Evolutionary conservation across 371 early-diverging fungal genomes (phyloP), one percentile per base, ranked within the genome.

Genomic region (Mucor irregularis): DNA sequence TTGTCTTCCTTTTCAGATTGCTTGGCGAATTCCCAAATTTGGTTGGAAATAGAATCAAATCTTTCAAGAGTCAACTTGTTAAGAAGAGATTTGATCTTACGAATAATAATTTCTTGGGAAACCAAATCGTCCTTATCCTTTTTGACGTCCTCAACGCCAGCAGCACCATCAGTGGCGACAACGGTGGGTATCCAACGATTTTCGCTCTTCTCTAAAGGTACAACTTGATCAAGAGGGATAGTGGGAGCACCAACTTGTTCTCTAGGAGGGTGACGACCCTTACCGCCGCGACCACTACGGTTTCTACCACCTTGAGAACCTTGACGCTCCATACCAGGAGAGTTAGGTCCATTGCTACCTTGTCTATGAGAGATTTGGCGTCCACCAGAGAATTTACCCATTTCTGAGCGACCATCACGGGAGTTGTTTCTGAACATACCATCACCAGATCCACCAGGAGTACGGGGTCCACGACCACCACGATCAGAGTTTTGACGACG

Each of bases 51-150:
- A 25, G 78, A 70, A 37, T 91, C 93, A 68, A 96, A 98, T 74
- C 91, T 94, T 66, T 97, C 98, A 5, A 90, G 76, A 3, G 99
- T 96, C 50, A 97, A 74, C 82, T 96, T 97, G 86, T 97, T 97
- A 46, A 98, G 80, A 19, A 95, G 76, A 52, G 88, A 82, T 78
- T 91, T 93, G 48, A 91, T 87, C 83, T 92, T 90, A 45, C 93
- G 89, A 52, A 80, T 68, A 37, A 91, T 80, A 17, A 83, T 53
- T 14, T 90, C 93, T 53, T 82, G 74, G 10, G 76, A 52, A 45
- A 81, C 72, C 5, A 80, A 42, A 11, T 77, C 86, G 28, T 73
- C 68, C 22, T 53, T 44, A 16, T 40, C 40, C 28, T 38, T 46
- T n/a, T 45, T 59, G 42, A 65, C 50, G 5, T 28, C 31, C 4